Conservation (phyloP, 139 green algal species). For the Ettlia oleoabundans region DNA sequence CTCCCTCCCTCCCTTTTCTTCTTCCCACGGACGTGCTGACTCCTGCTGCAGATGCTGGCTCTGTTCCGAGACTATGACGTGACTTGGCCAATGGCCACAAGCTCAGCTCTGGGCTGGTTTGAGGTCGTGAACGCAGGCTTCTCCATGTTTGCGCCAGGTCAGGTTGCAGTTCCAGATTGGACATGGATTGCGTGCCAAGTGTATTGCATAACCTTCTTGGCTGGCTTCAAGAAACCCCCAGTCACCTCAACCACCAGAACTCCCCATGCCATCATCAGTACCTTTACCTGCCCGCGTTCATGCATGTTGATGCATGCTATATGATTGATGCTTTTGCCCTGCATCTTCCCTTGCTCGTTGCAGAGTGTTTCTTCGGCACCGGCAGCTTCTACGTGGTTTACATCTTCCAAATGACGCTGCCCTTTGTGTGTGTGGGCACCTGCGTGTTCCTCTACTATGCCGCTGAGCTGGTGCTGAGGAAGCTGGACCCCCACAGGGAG, state of each 20-base stretch:
- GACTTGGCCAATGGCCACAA: constrained; percentile 43
- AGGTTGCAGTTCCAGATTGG: background rate
- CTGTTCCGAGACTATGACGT: constrained; percentile 56
- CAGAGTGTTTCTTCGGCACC: constrained; percentile 37
- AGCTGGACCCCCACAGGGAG: background rate
- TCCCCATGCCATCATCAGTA: background rate
- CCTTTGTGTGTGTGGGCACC: constrained; percentile 16
- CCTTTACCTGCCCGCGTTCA: too few species aligned
- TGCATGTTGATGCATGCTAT: too few species aligned
- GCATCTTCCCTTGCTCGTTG: background rate
- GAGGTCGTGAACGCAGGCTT: constrained; percentile 55
- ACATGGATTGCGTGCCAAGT: background rate
- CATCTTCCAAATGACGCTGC: constrained; percentile 45
- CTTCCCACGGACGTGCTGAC: background rate
- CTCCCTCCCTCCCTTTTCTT: background rate
- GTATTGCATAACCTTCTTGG: too few species aligned
- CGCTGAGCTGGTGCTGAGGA: background rate
- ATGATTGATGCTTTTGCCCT: too few species aligned
- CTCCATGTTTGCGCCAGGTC: constrained; percentile 26
- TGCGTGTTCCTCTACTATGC: constrained; percentile 17
- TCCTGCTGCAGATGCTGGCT: constrained; percentile 42
- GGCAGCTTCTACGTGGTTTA: constrained; percentile 48
- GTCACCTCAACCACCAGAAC: too few species aligned
- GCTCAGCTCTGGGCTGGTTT: constrained; percentile 30
- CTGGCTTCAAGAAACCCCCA: too few species aligned